Conservation (phyloP, 73 alveolate genomes). For the Effrenium voratum region DNA sequence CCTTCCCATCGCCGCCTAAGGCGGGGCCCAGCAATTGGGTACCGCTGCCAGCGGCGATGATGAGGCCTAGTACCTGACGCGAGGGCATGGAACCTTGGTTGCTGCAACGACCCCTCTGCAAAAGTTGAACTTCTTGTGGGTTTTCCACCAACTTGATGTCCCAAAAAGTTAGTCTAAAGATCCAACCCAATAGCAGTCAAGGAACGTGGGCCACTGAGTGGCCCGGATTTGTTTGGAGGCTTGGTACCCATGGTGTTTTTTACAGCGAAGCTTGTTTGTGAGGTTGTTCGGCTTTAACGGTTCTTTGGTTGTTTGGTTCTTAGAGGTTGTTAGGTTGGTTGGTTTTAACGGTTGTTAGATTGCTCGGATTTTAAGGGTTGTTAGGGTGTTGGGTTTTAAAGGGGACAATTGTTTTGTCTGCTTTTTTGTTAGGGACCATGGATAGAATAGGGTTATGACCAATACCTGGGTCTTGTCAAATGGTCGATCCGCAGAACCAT, state of each 20-base stretch:
- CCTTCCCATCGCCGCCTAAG: conserved; percentile 21
- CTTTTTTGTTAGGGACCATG: neutral
- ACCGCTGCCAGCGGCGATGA: conserved; percentile 22
- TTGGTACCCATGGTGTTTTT: neutral
- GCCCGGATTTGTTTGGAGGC: neutral
- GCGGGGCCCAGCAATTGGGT: conserved; percentile 40
- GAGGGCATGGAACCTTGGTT: neutral
- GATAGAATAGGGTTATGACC: neutral
- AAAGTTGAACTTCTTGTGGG: too few relatives aligned
- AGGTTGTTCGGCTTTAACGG: neutral
- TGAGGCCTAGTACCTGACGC: conserved; percentile 12
- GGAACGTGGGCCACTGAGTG: neutral
- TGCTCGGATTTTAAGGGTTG: neutral
- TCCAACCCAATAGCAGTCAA: neutral
- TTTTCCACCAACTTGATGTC: too few relatives aligned
- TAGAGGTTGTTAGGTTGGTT: neutral
- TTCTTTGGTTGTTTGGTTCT: neutral
- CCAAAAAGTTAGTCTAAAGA: too few relatives aligned
- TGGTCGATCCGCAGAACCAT: too few relatives aligned
- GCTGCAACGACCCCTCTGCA: neutral
- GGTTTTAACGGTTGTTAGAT: neutral
- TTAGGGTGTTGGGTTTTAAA: neutral
- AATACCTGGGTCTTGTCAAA: neutral
- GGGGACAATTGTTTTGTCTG: neutral
- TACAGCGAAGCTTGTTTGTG: too few relatives aligned